Evolutionary conservation across 1,284 basidiomycete genomes (phyloP).

Genomic region (Sporisorium iseilematis-ciliati): DNA sequence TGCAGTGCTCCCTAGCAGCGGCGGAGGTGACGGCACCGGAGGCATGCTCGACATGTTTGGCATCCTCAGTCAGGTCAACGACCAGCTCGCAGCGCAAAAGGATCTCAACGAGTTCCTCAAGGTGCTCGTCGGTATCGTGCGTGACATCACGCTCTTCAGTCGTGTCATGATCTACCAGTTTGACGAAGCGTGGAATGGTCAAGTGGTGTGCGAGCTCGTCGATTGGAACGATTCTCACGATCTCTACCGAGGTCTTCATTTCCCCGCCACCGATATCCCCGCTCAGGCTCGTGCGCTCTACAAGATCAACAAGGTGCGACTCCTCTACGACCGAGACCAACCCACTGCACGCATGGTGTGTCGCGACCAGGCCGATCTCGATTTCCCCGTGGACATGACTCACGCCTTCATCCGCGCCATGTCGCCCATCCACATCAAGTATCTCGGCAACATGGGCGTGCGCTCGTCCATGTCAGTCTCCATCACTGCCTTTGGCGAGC

Average conservation of each 20-base stretch:
- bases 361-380: constrained; percentile 77
- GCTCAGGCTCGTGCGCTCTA: constrained; percentile 75
- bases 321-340: constrained; percentile 83
- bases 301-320: constrained; percentile 80
- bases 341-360: constrained; percentile 83
- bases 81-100: constrained; percentile 80
- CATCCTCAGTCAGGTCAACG: constrained; percentile 85
- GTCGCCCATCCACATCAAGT: constrained; percentile 89
- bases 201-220: constrained; percentile 85
- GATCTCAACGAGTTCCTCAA: constrained; percentile 82
- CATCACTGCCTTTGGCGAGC: constrained; percentile 83
- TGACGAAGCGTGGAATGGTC: constrained; percentile 76
- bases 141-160: constrained; percentile 75
- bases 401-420: constrained; percentile 87
- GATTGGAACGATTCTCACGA: constrained; percentile 85
- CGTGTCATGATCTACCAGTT: constrained; percentile 90
- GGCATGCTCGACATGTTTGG: constrained; percentile 64
- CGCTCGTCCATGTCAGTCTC: constrained; percentile 73
- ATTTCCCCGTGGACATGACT: constrained; percentile 85
- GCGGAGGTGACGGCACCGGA: constrained; percentile 37
- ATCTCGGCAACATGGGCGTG: constrained; percentile 70
- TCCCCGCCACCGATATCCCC: constrained; percentile 76
- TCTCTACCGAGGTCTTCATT: constrained; percentile 81
- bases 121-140: constrained; percentile 82
- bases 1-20: constrained; percentile 28